Evolutionary conservation across 164 flowering plant species (phyloP), one percentile per base, ranked within the genome.

Genomic region (Vitis rupestris): DNA sequence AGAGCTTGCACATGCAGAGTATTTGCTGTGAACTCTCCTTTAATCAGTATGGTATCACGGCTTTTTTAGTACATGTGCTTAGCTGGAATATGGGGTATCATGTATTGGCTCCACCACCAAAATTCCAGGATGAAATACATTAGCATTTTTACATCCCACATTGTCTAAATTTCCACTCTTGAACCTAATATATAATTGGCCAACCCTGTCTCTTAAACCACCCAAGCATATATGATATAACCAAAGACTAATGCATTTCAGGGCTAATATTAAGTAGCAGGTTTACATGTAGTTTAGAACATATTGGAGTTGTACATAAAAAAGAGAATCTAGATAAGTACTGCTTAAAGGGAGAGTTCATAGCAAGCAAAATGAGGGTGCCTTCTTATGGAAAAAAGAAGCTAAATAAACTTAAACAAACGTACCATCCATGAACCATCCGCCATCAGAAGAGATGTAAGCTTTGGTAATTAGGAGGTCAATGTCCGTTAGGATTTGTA

Each of bases 391-490:
- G 55, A 10, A 9, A 31, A 7, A 29, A 30, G 37, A n/a, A 51
- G 9, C 9, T 53, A 31, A 44, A 44, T 31, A 55, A 44, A 30
- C 37, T 11, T 17, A 51, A 53, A 59, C 11, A 65, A 15, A 55
- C 59, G 29, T 80, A 89, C 94, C 90, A 60, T 90, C 94, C 94
- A 90, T 90, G 79, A 90, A 90, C 94, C 94, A 90, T 77, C 92
- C 92, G 0, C 92, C 94, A 76, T 90, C 94, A 66, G 94, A 90
- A 47, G 90, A 85, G 65, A 90, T 88, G 76, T 90, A 88, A 14
- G 94, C 94, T 72, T 88, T 90, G 68, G 88, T 82, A 75, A 90
- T 87, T 69, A 73, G 72, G 55, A 90, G 83, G 59, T 90, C 90
- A 63, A 90, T 84, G 68, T 90, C 94, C 9, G 90, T 76, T 48